These are phyloP conservation scores for Vitis hybrid DNA, from an alignment of 177 flowering plant species.

Conservation along the genomic window DNA sequence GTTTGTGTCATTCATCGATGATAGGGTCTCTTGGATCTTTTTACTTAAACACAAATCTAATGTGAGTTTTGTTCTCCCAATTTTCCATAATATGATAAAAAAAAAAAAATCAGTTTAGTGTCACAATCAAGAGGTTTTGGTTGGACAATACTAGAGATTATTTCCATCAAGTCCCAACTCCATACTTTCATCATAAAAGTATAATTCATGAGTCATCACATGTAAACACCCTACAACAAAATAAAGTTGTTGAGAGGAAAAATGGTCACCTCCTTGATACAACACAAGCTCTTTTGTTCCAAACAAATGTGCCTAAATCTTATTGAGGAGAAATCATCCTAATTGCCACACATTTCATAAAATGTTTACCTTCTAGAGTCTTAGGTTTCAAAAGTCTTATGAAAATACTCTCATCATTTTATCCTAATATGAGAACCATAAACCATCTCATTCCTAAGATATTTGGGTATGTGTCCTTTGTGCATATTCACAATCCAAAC, in stretches of 20 bases:
- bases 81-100: too few species aligned
- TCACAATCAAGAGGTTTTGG: background rate
- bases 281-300: background rate
- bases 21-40: too few species aligned
- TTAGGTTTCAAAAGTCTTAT: background rate
- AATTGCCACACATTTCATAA: background rate
- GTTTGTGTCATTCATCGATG: too few species aligned
- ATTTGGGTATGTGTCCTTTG: too few species aligned
- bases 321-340: background rate
- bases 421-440: too few species aligned
- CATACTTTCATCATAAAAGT: background rate
- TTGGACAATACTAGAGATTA: background rate
- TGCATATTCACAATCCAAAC: background rate
- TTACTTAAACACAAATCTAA: too few species aligned
- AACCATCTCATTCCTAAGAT: too few species aligned
- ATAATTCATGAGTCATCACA: background rate
- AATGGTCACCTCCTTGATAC: background rate
- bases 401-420: too few species aligned
- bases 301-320: background rate
- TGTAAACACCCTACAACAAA: background rate
- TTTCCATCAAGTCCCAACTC: background rate
- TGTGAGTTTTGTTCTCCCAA: too few species aligned
- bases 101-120: background rate
- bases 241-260: background rate
- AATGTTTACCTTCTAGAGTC: background rate